A percentile compares a stretch with the other conserved stretches of the same genome.
phyloP scores from a whole-genome alignment of 352 stramenopile species.

The Peronospora farinosa region DNA sequence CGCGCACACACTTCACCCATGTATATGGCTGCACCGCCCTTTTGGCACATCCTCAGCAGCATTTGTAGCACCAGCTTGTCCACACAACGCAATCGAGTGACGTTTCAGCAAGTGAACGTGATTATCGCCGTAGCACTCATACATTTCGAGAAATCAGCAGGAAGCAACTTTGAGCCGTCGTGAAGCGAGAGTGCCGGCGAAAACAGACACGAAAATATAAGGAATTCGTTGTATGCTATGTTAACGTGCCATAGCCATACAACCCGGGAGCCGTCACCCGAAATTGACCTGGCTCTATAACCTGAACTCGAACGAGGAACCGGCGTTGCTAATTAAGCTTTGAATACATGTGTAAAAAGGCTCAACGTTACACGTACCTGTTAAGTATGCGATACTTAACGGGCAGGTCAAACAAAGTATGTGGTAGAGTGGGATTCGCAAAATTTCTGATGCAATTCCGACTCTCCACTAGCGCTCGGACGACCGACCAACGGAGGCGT shows the following conservation, averaged over 20 bases:
- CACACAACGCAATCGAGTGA: background rate
- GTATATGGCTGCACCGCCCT: constrained; percentile 22
- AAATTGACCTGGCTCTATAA: background rate
- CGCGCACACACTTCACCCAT: constrained; percentile 38
- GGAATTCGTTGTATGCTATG: background rate
- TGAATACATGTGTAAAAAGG: too few species aligned
- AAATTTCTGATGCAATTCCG: too few species aligned
- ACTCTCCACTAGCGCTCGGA: too few species aligned
- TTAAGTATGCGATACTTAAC: too few species aligned
- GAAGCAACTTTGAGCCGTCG: background rate
- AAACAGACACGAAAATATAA: background rate
- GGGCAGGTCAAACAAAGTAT: too few species aligned
- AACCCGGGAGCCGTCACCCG: background rate
- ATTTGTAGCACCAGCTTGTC: background rate
- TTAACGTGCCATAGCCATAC: background rate
- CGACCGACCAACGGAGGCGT: too few species aligned
- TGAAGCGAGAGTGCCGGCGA: background rate
- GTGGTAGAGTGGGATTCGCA: too few species aligned
- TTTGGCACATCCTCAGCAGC: background rate
- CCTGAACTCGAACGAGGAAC: background rate
- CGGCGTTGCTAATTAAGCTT: constrained; percentile 2
- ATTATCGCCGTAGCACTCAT: background rate
- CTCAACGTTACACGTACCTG: too few species aligned
- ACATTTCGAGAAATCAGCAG: background rate
- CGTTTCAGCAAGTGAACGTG: background rate